Conservation (phyloP, 1,284 basidiomycete genomes). For the Ceratobasidium sp. region DNA sequence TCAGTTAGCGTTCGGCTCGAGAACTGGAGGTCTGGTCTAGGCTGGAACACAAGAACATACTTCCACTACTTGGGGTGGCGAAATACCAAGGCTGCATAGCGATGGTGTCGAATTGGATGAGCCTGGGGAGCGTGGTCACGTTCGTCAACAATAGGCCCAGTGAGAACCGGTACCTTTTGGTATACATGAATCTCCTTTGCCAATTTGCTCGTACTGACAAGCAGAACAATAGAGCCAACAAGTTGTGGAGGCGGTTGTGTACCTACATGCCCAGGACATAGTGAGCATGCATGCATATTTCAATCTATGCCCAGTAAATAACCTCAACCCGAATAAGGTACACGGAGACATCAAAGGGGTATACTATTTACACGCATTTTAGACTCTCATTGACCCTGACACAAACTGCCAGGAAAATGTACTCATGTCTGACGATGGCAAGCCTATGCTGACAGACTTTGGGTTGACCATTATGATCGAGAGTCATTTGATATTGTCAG, state of each 20-base stretch:
- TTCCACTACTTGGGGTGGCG: not conserved
- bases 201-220: not conserved
- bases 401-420: not conserved
- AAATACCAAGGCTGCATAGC: not conserved
- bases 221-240: not conserved
- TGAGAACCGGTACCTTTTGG: no score
- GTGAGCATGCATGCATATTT: not conserved
- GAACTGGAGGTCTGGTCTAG: not conserved
- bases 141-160: not conserved
- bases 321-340: not conserved
- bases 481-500: not conserved
- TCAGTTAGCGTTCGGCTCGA: not conserved
- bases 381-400: not conserved
- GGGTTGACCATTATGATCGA: not conserved
- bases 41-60: not conserved
- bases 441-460: constrained; percentile 10
- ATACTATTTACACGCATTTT: not conserved
- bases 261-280: not conserved
- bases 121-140: not conserved
- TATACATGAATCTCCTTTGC: not conserved
- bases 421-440: not conserved
- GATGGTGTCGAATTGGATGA: not conserved
- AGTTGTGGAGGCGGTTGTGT: not conserved
- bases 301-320: not conserved
- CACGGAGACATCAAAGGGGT: constrained; percentile 19